phyloP scores from a whole-genome alignment of 2,329 filamentous ascomycete genomes.

The Trichophyton rubrum region DNA sequence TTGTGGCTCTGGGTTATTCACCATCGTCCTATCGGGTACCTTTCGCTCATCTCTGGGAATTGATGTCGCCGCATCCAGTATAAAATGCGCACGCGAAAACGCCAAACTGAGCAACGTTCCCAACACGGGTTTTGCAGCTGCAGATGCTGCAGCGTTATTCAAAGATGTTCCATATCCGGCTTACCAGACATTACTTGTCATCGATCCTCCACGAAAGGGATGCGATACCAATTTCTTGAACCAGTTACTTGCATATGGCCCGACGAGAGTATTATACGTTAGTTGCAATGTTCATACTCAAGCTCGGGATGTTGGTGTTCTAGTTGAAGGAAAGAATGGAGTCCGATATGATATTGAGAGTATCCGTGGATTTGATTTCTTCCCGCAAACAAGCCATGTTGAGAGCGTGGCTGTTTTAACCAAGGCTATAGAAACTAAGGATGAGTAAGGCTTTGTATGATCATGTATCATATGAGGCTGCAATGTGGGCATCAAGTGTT shows the following conservation, averaged over 20 bases:
- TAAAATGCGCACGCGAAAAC: slow-evolving; percentile 66
- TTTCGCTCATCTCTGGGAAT: slow-evolving; percentile 76
- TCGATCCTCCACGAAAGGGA: slow-evolving; percentile 93
- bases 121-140: slow-evolving; percentile 74
- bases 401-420: slow-evolving; percentile 51
- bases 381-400: slow-evolving; percentile 69
- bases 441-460: background rate
- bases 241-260: slow-evolving; percentile 68
- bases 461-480: too few relatives aligned
- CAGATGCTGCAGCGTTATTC: slow-evolving; percentile 77
- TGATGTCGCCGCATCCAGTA: slow-evolving; percentile 71
- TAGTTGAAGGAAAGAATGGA: slow-evolving; percentile 54
- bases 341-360: slow-evolving; percentile 75
- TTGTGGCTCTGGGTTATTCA: slow-evolving; percentile 94
- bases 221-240: slow-evolving; percentile 74
- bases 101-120: slow-evolving; percentile 62
- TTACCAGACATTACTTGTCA: slow-evolving; percentile 79
- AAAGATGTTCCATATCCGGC: slow-evolving; percentile 58
- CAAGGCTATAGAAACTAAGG: slow-evolving; percentile 17
- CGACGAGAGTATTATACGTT: slow-evolving; percentile 76
- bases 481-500: too few relatives aligned
- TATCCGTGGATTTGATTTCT: slow-evolving; percentile 88
- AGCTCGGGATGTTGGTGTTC: slow-evolving; percentile 76
- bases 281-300: slow-evolving; percentile 98
- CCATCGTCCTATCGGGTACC: slow-evolving; percentile 73